phyloP scores from a whole-genome alignment of 768 basidiomycete species.

The Serpula lacrymans region DNA sequence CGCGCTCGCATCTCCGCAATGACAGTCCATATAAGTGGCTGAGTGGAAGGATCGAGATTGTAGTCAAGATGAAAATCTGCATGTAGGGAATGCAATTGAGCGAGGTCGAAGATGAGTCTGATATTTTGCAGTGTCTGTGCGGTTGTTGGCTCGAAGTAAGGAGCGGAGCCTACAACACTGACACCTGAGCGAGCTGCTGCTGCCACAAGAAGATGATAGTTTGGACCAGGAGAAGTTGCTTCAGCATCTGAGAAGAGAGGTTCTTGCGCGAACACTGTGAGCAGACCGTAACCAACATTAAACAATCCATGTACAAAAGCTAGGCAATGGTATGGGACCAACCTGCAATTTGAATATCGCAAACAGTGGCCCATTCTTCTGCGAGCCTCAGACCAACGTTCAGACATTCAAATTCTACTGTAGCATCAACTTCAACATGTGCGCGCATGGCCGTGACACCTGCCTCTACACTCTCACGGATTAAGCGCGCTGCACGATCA shows the following conservation, averaged over 20 bases:
- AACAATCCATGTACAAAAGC: background rate
- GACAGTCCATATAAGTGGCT: slow-evolving; percentile 56
- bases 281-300: background rate
- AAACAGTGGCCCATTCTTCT: slow-evolving; percentile 40
- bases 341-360: slow-evolving; percentile 61
- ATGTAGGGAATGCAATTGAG: slow-evolving; percentile 33
- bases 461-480: slow-evolving; percentile 53
- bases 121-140: slow-evolving; percentile 53
- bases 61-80: slow-evolving; percentile 70
- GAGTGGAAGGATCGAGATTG: slow-evolving; percentile 48
- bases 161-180: slow-evolving; percentile 58
- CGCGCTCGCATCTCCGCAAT: slow-evolving; percentile 37
- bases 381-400: slow-evolving; percentile 48
- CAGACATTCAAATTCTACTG: slow-evolving; percentile 52
- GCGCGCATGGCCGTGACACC: slow-evolving; percentile 68
- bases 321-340: slow-evolving; percentile 5
- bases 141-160: slow-evolving; percentile 55
- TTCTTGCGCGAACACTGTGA: slow-evolving; percentile 60
- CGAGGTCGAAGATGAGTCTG: slow-evolving; percentile 46
- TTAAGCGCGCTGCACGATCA: slow-evolving; percentile 48
- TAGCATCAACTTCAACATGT: slow-evolving; percentile 62
- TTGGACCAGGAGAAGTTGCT: slow-evolving; percentile 36
- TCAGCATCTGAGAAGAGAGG: slow-evolving; percentile 41
- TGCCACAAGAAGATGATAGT: slow-evolving; percentile 41
- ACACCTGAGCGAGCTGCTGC: slow-evolving; percentile 41